These are phyloP conservation scores for Petunia axillaris DNA, from an alignment of 257 asterid species.

Conservation along the genomic window DNA sequence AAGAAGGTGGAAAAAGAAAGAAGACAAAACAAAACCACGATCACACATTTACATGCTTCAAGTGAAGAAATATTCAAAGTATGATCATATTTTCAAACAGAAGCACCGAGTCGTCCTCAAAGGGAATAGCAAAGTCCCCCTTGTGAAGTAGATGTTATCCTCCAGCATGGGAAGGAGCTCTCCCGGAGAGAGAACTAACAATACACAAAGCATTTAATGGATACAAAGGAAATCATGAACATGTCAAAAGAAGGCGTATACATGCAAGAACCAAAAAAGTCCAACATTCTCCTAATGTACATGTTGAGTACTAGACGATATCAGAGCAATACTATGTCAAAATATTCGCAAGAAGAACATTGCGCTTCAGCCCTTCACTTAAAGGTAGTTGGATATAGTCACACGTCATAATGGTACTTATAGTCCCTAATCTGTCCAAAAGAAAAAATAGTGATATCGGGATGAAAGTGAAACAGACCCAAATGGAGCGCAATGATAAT, in stretches of 20 bases:
- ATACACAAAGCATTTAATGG: neutral
- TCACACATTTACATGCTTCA: neutral
- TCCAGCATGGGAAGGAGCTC: neutral
- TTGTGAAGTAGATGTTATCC: neutral
- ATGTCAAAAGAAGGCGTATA: neutral
- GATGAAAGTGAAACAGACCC: neutral
- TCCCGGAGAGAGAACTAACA: slow-evolving; percentile 1
- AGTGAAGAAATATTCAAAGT: neutral
- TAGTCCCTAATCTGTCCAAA: neutral
- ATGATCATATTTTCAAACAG: neutral
- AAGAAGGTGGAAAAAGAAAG: neutral
- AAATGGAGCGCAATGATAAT: slow-evolving; percentile 11
- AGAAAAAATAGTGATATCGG: neutral
- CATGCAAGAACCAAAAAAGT: neutral
- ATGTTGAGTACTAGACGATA: neutral
- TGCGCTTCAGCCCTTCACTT: neutral
- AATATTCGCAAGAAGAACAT: neutral
- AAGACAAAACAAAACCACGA: neutral
- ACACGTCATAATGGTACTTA: neutral
- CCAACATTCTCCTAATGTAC: neutral
- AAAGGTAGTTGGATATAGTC: neutral
- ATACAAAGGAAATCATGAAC: neutral
- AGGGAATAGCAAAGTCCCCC: neutral
- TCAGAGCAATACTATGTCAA: neutral
- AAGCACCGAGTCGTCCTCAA: neutral